Evolutionary conservation across 202 grass and related monocot genomes (phyloP), one percentile per base, ranked within the genome.

Genomic region (Alloteropsis angusta): DNA sequence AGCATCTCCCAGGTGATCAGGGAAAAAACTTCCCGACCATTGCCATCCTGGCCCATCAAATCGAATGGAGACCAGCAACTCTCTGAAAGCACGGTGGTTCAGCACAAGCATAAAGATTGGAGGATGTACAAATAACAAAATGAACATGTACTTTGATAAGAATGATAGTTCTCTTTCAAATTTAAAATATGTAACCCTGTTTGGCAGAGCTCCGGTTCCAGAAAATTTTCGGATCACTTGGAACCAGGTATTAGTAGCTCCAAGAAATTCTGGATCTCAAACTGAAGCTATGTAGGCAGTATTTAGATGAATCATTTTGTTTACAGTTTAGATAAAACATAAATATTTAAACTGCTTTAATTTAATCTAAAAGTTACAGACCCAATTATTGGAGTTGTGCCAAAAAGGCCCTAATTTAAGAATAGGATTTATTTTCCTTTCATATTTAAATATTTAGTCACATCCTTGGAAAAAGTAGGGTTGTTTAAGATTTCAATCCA

Each of bases 21-120:
- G 95, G 65, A 94, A 76, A 82, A 97, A 94, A 80, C 89, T 94
- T 74, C 95, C 95, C 18, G 95, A 97, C 95, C 95, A 97, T 80
- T 92, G 95, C 83, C 89, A 97, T 72, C 95, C 91, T 38, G 91
- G 87, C 50, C 87, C 95, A 90, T 90, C 87, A 88, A 97, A 94
- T 78, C 91, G 91, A 88, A 97, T 66, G 1, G 89, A 94, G 56
- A 97, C 87, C 71, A 97, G 83, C 74, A 97, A 77, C 48, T 97
- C 95, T 84, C 95, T 97, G 89, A 84, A 88, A 67, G 80, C 55
- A 86, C 42, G 60, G 62, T 80, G 63, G 72, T 61, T 88, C 64
- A 80, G 25, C 38, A 83, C 32, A 81, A 58, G 48, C 22, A 82
- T 82, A 75, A 39, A 75, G 67, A 3, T 54, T 75, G 41, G 68